Evolutionary conservation across 148 eudicot species (phyloP), one percentile per base, ranked within the genome.

Genomic region (Camellia lanceoleosa): DNA sequence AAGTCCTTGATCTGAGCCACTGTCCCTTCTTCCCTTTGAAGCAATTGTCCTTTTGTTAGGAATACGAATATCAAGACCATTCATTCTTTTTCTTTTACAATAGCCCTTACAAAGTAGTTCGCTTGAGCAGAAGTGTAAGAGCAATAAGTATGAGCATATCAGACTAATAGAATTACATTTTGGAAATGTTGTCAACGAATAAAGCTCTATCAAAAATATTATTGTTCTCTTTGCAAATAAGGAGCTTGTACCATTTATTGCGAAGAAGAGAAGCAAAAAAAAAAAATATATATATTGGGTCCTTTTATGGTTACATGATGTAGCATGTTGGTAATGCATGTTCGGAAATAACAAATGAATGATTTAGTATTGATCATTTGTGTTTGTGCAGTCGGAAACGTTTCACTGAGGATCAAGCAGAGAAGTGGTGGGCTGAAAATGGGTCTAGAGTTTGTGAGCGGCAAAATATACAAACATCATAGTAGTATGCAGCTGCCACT

Each of bases 391-490:
- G 99, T 82, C 92, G 99, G 78, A 96, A 90, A 83, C 89, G 87
- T 12, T 96, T 93, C 85, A 89, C 90, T 0, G 98, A 93, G 79
- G 89, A 87, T 74, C 92, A 96, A 85, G 99, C 99, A 77, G 97
- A 93, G 87, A 91, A 88, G 76, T 93, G 99, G 99, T 96, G 99
- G 99, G 83, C 92, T 71, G 98, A 93, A 73, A 86, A 96, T 73
- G 89, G 88, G 75, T 64, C 70, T 66, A 86, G 81, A 80, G 92
- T 93, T 78, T 90, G 86, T 77, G 92, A 90, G 63, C 87, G 83
- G 49, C 93, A 96, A 86, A 90, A 92, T 63, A 79, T 96, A 69
- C 86, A 38, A 67, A 80, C 86, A 59, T 12, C 72, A 64, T 80
- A 82, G 47, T 74, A 78, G 66, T 59, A 68, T 16, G 59, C 62